Evolutionary conservation across 352 stramenopile species (phyloP).

Genomic region (Phytopythium boreale): DNA sequence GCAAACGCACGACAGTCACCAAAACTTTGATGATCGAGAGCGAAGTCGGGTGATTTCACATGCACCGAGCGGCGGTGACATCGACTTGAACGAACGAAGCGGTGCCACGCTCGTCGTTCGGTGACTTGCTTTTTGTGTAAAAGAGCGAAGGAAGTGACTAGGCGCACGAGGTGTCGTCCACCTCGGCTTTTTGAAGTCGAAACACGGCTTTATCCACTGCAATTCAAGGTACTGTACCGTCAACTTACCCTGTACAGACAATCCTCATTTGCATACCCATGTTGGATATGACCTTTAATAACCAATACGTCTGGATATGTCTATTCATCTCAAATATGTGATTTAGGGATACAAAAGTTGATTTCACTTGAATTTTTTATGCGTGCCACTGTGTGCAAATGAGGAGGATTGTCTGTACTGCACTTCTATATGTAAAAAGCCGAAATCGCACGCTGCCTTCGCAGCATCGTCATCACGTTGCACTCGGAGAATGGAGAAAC

Average conservation of each 20-base stretch:
- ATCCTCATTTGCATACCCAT: too few species aligned
- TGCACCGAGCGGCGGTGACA: not conserved
- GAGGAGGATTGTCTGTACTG: too few species aligned
- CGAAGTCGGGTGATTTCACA: not conserved
- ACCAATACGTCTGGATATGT: too few species aligned
- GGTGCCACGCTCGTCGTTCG: not conserved
- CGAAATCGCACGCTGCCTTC: not conserved
- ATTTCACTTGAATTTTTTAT: too few species aligned
- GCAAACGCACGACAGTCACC: conserved; percentile 1
- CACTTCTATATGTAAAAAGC: not conserved
- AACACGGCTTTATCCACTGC: not conserved
- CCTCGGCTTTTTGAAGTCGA: not conserved
- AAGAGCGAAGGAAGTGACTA: too few species aligned
- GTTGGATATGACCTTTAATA: too few species aligned
- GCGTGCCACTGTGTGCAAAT: too few species aligned
- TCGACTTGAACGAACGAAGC: not conserved
- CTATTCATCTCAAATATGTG: too few species aligned
- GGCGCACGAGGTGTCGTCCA: too few species aligned
- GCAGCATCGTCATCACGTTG: not conserved
- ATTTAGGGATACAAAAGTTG: too few species aligned
- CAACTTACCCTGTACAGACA: too few species aligned
- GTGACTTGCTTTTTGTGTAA: not conserved
- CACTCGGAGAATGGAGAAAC: not conserved
- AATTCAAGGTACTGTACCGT: too few species aligned
- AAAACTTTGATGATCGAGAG: conserved; percentile 9